Evolutionary conservation across 306 rosid species (phyloP).

Genomic region (Crataegus laevigata): DNA sequence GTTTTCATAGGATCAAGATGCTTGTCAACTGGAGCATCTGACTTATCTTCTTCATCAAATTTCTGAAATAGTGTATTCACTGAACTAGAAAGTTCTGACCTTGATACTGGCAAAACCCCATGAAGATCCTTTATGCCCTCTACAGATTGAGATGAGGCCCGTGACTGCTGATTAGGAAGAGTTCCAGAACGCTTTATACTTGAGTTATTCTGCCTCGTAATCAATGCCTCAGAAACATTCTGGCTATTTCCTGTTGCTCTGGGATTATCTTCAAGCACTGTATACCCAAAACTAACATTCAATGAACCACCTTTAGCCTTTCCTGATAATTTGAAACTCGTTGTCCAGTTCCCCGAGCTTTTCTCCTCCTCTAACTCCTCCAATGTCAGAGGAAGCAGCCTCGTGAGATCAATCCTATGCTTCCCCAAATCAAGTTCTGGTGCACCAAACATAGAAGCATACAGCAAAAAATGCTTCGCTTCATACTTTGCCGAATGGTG

Average conservation of each 20-base stretch:
- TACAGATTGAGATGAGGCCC: conserved; percentile 19
- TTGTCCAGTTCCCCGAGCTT: conserved; percentile 73
- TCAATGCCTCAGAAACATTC: conserved; percentile 22
- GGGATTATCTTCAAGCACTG: conserved; percentile 43
- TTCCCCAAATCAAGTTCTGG: conserved; percentile 78
- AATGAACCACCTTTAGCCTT: conserved; percentile 63
- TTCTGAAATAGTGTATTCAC: conserved; percentile 36
- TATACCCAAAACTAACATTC: conserved; percentile 86
- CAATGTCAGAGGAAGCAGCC: conserved; percentile 80
- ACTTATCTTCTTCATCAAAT: conserved; percentile 43
- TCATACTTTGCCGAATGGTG: conserved; percentile 83
- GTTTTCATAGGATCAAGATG: conserved; percentile 27
- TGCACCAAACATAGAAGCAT: conserved; percentile 51
- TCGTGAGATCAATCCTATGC: conserved; percentile 76
- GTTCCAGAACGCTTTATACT: conserved; percentile 28
- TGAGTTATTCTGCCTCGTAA: conserved; percentile 25
- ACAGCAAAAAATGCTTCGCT: conserved; percentile 67
- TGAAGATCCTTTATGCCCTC: conserved; percentile 72
- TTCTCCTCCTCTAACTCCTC: conserved; percentile 85
- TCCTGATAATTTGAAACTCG: conserved; percentile 71
- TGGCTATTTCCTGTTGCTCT: conserved; percentile 24
- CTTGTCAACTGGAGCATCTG: conserved; percentile 26
- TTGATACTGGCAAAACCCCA: conserved; percentile 45
- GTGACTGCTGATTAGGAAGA: conserved; percentile 32
- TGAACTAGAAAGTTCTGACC: conserved; percentile 44